phyloP scores from a whole-genome alignment of 352 stramenopile species.

The Phytophthora syringae region DNA sequence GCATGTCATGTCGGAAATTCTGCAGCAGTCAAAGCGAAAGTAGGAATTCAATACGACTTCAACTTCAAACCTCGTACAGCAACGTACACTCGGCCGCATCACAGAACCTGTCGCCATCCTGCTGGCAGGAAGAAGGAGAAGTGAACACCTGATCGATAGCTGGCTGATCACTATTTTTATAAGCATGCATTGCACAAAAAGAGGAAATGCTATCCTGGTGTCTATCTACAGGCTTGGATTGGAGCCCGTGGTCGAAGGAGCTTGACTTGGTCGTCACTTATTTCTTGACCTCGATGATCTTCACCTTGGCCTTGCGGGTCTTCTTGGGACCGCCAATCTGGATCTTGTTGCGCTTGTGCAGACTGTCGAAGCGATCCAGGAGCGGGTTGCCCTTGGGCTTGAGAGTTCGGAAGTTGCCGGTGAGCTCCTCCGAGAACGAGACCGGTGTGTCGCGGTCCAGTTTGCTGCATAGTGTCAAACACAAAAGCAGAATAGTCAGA shows the following conservation, averaged over 20 bases:
- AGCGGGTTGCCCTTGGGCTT: conserved; percentile 84
- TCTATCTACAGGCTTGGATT: conserved; percentile 38
- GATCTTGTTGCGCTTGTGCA: conserved; percentile 90
- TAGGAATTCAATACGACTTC: conserved; percentile 3
- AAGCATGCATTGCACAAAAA: conserved; percentile 13
- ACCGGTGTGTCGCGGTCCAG: conserved; percentile 73
- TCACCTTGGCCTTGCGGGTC: conserved; percentile 77
- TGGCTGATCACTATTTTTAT: conserved; percentile 32
- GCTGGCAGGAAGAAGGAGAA: conserved; percentile 1
- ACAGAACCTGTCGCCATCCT: conserved; percentile 45
- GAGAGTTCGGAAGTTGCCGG: conserved; percentile 75
- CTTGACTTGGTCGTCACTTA: conserved; percentile 34
- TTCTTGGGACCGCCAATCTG: conserved; percentile 68
- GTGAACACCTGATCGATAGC: not conserved
- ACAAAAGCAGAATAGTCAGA: conserved; percentile 4
- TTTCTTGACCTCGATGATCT: conserved; percentile 84
- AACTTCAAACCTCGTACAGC: conserved; percentile 2
- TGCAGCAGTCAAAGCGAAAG: conserved; percentile 26
- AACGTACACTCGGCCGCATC: conserved; percentile 67
- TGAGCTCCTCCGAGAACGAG: conserved; percentile 83
- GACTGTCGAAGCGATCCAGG: conserved; percentile 84
- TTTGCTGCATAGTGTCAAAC: conserved; percentile 57
- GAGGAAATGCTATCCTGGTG: conserved; percentile 25
- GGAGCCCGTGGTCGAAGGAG: conserved; percentile 1
- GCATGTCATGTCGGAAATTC: conserved; percentile 77